phyloP scores from a whole-genome alignment of 352 stramenopile genomes.

The Phytophthora pseudosyringae region DNA sequence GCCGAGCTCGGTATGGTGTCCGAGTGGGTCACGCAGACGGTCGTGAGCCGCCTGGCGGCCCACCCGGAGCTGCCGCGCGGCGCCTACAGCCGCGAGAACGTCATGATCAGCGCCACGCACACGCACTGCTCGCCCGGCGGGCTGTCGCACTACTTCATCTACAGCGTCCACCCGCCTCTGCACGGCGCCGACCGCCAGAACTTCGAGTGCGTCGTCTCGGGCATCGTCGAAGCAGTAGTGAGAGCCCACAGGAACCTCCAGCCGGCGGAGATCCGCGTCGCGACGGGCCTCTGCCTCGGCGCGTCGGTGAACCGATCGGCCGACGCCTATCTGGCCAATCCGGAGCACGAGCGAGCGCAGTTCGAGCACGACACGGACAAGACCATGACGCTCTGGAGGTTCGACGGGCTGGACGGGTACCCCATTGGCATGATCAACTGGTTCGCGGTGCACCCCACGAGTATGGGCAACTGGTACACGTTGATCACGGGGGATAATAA shows the following conservation, averaged over 20 bases:
- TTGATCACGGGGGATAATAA: constrained; percentile 96
- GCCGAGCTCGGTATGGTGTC: constrained; percentile 91
- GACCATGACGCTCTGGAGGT: constrained; percentile 90
- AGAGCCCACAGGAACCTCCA: constrained; percentile 81
- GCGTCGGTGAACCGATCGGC: constrained; percentile 90
- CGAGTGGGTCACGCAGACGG: constrained; percentile 87
- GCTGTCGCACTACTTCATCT: constrained; percentile 93
- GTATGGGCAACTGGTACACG: constrained; percentile 94
- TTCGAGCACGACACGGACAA: constrained; percentile 93
- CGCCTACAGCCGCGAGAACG: constrained; percentile 76
- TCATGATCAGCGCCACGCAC: constrained; percentile 92
- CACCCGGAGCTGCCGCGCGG: constrained; percentile 48
- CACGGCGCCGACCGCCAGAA: constrained; percentile 82
- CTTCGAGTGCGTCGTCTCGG: constrained; percentile 90
- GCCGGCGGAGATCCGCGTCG: constrained; percentile 65
- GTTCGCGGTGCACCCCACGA: constrained; percentile 94
- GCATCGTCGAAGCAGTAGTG: constrained; percentile 86
- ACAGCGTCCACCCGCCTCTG: constrained; percentile 84
- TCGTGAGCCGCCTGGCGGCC: constrained; percentile 64
- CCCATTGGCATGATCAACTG: constrained; percentile 94
- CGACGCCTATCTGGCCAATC: constrained; percentile 92
- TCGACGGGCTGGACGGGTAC: constrained; percentile 83
- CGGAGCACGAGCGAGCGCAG: constrained; percentile 68
- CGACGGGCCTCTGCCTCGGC: constrained; percentile 67
- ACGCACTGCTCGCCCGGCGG: constrained; percentile 92